Percentiles rank a stretch among this genome's conserved stretches.
These are phyloP conservation scores for Penicillium manginii DNA, from an alignment of 495 filamentous ascomycete species.

Conservation along the genomic window DNA sequence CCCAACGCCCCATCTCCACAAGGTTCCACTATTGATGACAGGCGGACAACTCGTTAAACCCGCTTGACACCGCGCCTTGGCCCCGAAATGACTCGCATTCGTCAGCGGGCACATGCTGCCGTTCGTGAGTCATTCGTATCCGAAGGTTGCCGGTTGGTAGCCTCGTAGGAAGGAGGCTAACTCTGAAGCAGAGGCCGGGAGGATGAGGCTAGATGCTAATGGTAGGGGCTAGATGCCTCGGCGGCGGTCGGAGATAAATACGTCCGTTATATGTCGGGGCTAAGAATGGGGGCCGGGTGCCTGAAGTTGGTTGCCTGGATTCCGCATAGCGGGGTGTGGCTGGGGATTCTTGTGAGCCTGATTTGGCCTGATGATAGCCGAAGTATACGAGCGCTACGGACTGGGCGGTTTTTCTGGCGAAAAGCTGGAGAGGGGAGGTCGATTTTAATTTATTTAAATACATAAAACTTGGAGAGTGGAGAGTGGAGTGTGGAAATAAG, in stretches of 20 bases:
- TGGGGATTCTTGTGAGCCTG: neutral
- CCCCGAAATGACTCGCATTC: neutral
- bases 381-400: no score
- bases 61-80: neutral
- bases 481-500: neutral
- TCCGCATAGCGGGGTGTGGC: neutral
- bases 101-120: neutral
- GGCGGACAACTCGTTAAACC: neutral
- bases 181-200: neutral
- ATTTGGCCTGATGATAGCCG: neutral
- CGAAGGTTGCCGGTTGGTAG: slow-evolving; percentile 2
- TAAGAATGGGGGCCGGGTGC: slow-evolving; percentile 1
- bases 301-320: slow-evolving; percentile 15
- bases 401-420: no score
- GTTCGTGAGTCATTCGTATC: slow-evolving; percentile 16
- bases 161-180: neutral
- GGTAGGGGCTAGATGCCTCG: neutral
- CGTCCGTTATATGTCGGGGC: neutral
- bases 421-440: no score
- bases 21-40: neutral
- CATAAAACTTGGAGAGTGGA: no score
- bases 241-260: no score
- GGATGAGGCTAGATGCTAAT: neutral
- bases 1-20: neutral
- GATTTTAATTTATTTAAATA: neutral